These are phyloP conservation scores for Herpetomonas muscarum DNA, from an alignment of 208 protist genomes.

Conservation along the genomic window DNA sequence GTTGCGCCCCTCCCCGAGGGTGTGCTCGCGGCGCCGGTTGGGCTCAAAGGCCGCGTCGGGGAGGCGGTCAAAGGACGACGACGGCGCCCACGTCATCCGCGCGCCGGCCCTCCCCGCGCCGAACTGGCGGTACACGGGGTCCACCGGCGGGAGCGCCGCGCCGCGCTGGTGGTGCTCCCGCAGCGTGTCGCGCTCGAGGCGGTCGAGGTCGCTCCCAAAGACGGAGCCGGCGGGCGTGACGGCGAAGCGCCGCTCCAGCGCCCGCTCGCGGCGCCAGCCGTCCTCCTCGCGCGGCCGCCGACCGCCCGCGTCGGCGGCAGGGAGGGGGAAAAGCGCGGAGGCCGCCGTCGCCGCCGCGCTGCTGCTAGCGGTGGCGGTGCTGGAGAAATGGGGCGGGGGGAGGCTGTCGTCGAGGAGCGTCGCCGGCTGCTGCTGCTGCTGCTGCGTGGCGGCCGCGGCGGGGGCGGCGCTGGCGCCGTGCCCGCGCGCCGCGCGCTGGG, in stretches of 20 bases:
- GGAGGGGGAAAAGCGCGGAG: slow-evolving; percentile 8
- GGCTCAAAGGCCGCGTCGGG: slow-evolving; percentile 6
- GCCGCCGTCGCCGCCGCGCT: slow-evolving; percentile 19
- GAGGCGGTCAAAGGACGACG: slow-evolving; percentile 54
- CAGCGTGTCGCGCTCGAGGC: slow-evolving; percentile 69
- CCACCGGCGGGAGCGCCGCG: slow-evolving; percentile 34
- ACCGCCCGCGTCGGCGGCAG: too few relatives aligned
- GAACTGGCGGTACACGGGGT: slow-evolving; percentile 48
- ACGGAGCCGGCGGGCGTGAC: slow-evolving; percentile 58
- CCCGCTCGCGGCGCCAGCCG: slow-evolving; percentile 26
- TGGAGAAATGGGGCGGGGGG: too few relatives aligned
- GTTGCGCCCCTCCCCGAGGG: slow-evolving; percentile 24
- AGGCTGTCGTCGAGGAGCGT: too few relatives aligned
- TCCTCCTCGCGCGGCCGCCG: slow-evolving; percentile 9
- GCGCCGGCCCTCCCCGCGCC: slow-evolving; percentile 29
- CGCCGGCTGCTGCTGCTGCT: too few relatives aligned
- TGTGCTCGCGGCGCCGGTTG: slow-evolving; percentile 13
- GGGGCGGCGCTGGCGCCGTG: too few relatives aligned
- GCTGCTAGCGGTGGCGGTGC: too few relatives aligned
- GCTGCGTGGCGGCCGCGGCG: background rate
- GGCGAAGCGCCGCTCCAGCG: slow-evolving; percentile 30
- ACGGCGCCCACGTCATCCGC: slow-evolving; percentile 48
- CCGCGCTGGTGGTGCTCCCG: slow-evolving; percentile 67
- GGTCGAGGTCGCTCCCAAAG: slow-evolving; percentile 74
- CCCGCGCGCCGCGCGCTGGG: too few relatives aligned